Evolutionary conservation across 2,329 filamentous ascomycete species (phyloP).

Genomic region (Pestalotiopsis sp.): DNA sequence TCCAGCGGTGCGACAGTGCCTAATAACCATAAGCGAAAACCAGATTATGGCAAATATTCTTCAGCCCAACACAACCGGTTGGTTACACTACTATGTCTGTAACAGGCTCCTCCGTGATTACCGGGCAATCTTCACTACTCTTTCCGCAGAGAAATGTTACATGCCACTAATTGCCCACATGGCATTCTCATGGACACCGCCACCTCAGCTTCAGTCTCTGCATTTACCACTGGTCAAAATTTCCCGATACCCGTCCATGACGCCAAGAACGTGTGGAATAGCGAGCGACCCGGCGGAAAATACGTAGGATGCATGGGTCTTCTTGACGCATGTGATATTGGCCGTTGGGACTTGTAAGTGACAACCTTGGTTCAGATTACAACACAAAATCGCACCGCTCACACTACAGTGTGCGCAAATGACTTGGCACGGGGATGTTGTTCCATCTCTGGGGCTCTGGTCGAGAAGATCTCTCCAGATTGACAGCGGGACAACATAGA

Average conservation of each 20-base stretch:
- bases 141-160: not conserved
- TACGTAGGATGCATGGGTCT: not conserved
- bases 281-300: not conserved
- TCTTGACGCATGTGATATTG: not conserved
- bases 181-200: not conserved
- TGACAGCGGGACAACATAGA: not conserved
- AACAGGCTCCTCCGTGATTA: not conserved
- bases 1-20: not conserved
- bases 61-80: not conserved
- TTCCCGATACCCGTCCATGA: not conserved
- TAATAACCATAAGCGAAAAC: not conserved
- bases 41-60: not conserved
- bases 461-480: not conserved
- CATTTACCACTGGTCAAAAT: not conserved
- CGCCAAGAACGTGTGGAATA: not conserved
- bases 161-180: not conserved
- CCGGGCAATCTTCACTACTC: not conserved
- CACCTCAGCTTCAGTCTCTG: not conserved
- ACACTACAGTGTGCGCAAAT: not conserved
- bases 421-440: not conserved
- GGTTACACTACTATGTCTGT: not conserved
- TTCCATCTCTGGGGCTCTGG: not conserved
- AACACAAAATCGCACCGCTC: not conserved
- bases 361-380: not conserved
- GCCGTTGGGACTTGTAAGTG: not conserved